Evolutionary conservation across 805 yeast genomes (phyloP), one percentile per base, ranked within the genome.

Genomic region (Tetrapisispora phaffii): DNA sequence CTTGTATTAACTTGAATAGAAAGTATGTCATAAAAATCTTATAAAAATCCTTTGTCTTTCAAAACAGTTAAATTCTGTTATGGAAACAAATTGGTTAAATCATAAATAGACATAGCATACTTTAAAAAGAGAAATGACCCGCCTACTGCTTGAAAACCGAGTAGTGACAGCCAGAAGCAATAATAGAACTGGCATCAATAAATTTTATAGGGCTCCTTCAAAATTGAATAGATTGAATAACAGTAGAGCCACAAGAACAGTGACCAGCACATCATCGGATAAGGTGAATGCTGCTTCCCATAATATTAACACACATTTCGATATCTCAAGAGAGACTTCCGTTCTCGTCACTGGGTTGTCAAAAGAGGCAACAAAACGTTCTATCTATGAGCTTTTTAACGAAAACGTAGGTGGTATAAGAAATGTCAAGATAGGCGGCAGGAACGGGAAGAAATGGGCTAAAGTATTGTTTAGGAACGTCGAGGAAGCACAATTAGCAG

Each of bases 121-220:
- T n/a, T n/a, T n/a, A n/a, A n/a, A 6, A 28, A n/a, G 31, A 12
- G 12, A 33, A 33, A 33, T 34, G 38, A 4, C 22, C 21, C 28
- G 24, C 13, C 2, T 32, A 7, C 21, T 13, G 16, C 16, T 13
- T 13, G 15, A 15, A 8, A 20, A 21, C 16, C 31, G 16, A 22
- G 22, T 16, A 23, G 42, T 39, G 9, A 13, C 6, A 8, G 42
- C 42, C 5, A 32, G 42, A 28, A 39, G 42, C 23, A 39, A 39
- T 32, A 39, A 39, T 32, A 15, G 42, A 32, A 16, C 32, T 1
- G 42, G 36, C 23, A 20, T 39, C 23, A 23, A 39, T 17, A 39
- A 39, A 32, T 39, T 39, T 22, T 10, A 13, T 16, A 22, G 23
- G 16, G 36, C 35, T 9, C 36, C 36, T 7, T n/a, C 16, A 39